A percentile compares a stretch with the other conserved stretches of the same genome.
phyloP scores from a whole-genome alignment of 2,329 filamentous ascomycete genomes.

The Paecilomyces fulvus region DNA sequence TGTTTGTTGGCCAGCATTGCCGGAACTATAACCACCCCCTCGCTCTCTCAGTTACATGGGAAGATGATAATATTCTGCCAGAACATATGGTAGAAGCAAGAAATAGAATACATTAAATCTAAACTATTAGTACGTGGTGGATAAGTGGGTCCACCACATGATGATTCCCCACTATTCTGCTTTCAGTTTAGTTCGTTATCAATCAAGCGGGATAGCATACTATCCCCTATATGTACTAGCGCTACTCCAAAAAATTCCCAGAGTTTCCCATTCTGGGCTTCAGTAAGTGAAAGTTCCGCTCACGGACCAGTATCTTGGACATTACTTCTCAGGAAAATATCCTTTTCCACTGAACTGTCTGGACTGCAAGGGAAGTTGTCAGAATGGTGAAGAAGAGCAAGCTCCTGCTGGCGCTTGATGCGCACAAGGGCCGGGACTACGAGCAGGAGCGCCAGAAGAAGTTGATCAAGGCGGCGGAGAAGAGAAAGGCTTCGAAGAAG shows the following conservation, averaged over 20 bases:
- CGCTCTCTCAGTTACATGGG: no score
- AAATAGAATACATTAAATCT: no score
- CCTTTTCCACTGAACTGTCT: conserved; percentile 1
- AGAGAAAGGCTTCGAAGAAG: conserved; percentile 32
- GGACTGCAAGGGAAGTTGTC: conserved; percentile 1
- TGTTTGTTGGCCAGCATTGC: no score
- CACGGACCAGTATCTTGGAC: neutral
- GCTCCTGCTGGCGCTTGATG: conserved; percentile 50
- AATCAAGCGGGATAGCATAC: neutral
- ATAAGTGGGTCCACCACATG: no score
- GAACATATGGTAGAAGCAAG: no score
- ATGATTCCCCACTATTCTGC: neutral
- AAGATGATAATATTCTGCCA: no score
- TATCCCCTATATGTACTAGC: conserved; percentile 11
- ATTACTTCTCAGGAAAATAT: conserved; percentile 6
- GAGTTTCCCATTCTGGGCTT: conserved; percentile 4
- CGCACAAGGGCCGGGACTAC: conserved; percentile 56
- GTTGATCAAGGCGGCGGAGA: conserved; percentile 44
- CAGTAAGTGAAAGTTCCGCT: conserved; percentile 9
- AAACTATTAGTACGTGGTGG: no score
- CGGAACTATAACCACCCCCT: no score
- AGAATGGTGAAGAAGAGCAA: conserved; percentile 48
- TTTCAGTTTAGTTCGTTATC: neutral
- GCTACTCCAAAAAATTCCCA: conserved; percentile 26
- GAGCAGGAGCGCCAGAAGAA: conserved; percentile 71